Evolutionary conservation across 1,284 basidiomycete species (phyloP), one percentile per base, ranked within the genome.

Genomic region (Wallemia mellicola): DNA sequence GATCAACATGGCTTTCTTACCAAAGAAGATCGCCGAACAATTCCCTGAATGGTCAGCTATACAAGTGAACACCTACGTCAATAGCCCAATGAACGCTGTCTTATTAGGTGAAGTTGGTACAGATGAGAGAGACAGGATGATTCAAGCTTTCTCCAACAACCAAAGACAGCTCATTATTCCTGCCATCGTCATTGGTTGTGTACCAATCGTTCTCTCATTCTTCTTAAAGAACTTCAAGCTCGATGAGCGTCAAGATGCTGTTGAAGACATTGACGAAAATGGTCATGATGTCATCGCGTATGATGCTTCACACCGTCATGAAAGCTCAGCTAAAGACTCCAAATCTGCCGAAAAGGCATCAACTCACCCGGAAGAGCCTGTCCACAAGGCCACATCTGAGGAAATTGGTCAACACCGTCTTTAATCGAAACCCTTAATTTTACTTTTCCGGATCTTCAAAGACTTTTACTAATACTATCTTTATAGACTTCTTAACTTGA

Each of bases 161-260:
- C 24, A 27, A 25, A 3, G 55, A 3, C 7, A 27, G 24, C 24
- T 57, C 15, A 26, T 57, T 25, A 57, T 57, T 57, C 55, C 55
- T 9, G 55, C 55, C 55, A 26, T 57, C 24, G 55, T 57, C 22
- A 5, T 57, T 15, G 55, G 25, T 25, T 57, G 24, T 25, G 27
- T 57, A 17, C 55, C 55, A 19, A 27, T 57, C 24, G 17, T 57
- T 28, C 25, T 28, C 27, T 26, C 55, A 19, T 57, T 57, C 11
- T 57, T 26, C 55, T 17, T 57, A 7, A 57, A 57, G 24, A 57
- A 57, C 55, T 57, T 57, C 55, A 57, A 57, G 55, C 55, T 57
- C 55, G 55, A 27, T 24, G 55, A 57, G 15, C 25, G 24, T 25
- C 55, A 57, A 24, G 27, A 57, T 25, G 55, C 55, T 19, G 55